These are phyloP conservation scores for Rhodotorula graminis DNA, from an alignment of 768 basidiomycete species.

Conservation along the genomic window DNA sequence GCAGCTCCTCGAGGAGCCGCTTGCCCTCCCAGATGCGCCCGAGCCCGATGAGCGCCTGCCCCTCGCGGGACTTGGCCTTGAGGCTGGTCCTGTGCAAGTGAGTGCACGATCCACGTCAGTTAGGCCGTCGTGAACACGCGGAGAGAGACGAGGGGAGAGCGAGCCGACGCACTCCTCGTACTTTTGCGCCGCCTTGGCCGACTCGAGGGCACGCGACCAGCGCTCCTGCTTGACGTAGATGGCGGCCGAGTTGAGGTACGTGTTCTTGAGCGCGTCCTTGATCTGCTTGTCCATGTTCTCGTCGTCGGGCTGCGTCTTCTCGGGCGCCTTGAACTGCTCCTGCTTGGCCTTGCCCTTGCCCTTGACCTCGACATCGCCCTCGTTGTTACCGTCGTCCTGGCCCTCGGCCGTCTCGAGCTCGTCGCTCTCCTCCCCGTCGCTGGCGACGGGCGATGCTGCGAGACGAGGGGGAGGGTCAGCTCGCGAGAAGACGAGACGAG, in stretches of 20 bases:
- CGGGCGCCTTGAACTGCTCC: too few species aligned
- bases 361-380: not conserved
- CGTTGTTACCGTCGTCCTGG: not conserved
- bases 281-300: not conserved
- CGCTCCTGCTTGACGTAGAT: conserved; percentile 22
- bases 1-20: conserved; percentile 21
- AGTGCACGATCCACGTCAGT: too few species aligned
- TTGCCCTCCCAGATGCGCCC: conserved; percentile 22
- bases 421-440: too few species aligned
- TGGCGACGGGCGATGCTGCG: not conserved
- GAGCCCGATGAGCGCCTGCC: conserved; percentile 28
- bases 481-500: not conserved
- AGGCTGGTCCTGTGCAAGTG: not conserved
- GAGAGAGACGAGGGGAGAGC: not conserved
- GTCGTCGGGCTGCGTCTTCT: not conserved
- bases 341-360: not conserved
- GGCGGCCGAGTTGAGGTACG: conserved; percentile 19
- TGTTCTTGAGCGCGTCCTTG: conserved; percentile 16
- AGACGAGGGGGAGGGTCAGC: not conserved
- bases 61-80: conserved; percentile 28
- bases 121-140: not conserved
- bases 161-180: conserved; percentile 15
- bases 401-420: too few species aligned
- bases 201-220: conserved; percentile 26
- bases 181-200: conserved; percentile 10